These are phyloP conservation scores for Chaetoscypha palmicola DNA, from an alignment of 2,329 filamentous ascomycete species.

Conservation along the genomic window DNA sequence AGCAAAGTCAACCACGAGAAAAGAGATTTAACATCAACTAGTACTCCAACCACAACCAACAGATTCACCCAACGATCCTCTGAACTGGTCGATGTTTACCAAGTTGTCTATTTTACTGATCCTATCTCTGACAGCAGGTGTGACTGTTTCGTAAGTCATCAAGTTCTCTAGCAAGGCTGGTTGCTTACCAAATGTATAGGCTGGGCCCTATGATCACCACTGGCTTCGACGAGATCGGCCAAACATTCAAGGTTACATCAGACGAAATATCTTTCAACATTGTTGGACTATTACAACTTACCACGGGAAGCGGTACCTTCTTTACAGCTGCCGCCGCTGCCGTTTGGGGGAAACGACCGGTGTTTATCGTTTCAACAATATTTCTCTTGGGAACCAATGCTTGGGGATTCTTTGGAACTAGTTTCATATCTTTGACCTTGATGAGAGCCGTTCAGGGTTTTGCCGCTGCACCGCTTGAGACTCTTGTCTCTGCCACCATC, in stretches of 20 bases:
- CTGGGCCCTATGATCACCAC: conserved; percentile 37
- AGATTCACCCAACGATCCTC: conserved; percentile 45
- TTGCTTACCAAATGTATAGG: conserved; percentile 20
- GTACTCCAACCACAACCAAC: conserved; percentile 40
- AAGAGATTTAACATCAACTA: not conserved
- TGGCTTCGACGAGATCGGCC: conserved; percentile 31
- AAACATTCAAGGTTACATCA: conserved; percentile 33
- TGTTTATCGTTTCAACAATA: conserved; percentile 29
- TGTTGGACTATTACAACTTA: conserved; percentile 33
- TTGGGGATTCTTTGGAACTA: conserved; percentile 35
- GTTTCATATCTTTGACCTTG: conserved; percentile 33
- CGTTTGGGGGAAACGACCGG: conserved; percentile 29
- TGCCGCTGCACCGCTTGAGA: conserved; percentile 28
- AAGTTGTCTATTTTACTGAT: conserved; percentile 27
- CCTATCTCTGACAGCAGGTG: conserved; percentile 25
- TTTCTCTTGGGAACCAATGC: conserved; percentile 33
- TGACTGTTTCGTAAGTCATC: conserved; percentile 23
- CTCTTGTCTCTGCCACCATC: conserved; percentile 32
- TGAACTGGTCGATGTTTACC: conserved; percentile 38
- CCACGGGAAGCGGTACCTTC: conserved; percentile 36
- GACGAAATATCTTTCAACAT: conserved; percentile 32
- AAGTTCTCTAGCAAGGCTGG: conserved; percentile 4
- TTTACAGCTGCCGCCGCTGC: conserved; percentile 36
- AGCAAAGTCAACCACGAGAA: not conserved
- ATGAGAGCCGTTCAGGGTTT: conserved; percentile 30